Evolutionary conservation across 2,329 filamentous ascomycete species (phyloP).

Genomic region (Clarireedia hainanense): DNA sequence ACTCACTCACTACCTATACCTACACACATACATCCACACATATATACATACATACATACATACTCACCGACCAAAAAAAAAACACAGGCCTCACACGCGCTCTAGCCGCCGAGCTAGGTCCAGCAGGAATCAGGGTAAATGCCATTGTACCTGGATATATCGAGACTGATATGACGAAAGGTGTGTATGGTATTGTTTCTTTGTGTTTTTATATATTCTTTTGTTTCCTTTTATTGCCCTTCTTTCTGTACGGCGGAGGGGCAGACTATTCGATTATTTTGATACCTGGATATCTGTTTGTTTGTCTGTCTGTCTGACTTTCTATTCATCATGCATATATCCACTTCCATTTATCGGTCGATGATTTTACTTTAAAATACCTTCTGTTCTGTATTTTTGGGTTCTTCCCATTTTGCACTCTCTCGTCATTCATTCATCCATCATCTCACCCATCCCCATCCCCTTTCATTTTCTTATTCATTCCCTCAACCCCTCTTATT

Average conservation of each 20-base stretch:
- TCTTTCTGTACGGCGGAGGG: background rate
- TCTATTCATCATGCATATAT: background rate
- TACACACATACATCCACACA: background rate
- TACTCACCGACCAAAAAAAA: no score
- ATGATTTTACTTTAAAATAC: background rate
- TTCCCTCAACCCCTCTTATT: background rate
- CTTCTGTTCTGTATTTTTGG: background rate
- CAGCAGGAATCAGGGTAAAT: constrained; percentile 63
- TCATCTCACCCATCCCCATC: background rate
- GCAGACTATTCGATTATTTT: no score
- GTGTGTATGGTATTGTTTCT: constrained; percentile 35
- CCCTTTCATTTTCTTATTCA: background rate
- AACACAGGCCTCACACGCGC: constrained; percentile 57
- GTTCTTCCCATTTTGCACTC: background rate
- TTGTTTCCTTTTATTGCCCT: background rate
- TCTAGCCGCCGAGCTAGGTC: constrained; percentile 54
- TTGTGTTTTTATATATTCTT: background rate
- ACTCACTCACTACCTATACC: no score
- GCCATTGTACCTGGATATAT: constrained; percentile 79
- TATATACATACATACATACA: background rate
- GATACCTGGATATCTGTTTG: background rate
- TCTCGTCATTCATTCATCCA: background rate
- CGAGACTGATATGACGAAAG: constrained; percentile 68
- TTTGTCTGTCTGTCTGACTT: no score
- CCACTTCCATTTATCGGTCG: background rate